A percentile compares a stretch with the other conserved stretches of the same genome.
Evolutionary conservation across 202 grass and related monocot species (phyloP).

Genomic region (Eragrostis tef): DNA sequence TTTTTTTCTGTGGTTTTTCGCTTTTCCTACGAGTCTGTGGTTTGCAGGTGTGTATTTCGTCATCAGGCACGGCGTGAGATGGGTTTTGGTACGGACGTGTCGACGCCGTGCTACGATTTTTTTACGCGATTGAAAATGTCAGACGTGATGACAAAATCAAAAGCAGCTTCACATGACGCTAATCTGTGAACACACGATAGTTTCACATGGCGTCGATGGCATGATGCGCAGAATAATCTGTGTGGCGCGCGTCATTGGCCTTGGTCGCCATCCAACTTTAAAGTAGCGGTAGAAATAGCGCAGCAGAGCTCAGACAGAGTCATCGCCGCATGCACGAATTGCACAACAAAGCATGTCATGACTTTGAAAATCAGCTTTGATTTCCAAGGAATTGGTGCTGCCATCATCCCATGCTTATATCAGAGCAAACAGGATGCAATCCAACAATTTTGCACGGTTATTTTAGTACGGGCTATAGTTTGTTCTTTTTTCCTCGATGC

Average conservation of each 20-base stretch:
- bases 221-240: not conserved
- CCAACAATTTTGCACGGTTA: not conserved
- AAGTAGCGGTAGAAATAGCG: not conserved
- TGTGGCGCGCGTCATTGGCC: not conserved
- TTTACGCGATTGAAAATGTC: constrained; percentile 28
- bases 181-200: not conserved
- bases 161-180: not conserved
- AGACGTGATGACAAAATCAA: constrained; percentile 35
- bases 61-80: not conserved
- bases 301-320: not conserved
- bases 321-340: not conserved
- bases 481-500: not conserved
- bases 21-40: too few relatives aligned
- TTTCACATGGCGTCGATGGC: constrained; percentile 34
- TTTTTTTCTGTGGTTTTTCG: not conserved
- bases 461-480: not conserved
- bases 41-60: too few relatives aligned
- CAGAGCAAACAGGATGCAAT: not conserved
- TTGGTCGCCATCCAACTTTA: not conserved
- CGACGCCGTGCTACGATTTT: not conserved
- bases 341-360: not conserved
- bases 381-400: not conserved
- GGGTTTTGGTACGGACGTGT: not conserved
- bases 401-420: not conserved
- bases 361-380: not conserved